phyloP scores from a whole-genome alignment of 1,284 basidiomycete genomes.

The Tremellales sp. region DNA sequence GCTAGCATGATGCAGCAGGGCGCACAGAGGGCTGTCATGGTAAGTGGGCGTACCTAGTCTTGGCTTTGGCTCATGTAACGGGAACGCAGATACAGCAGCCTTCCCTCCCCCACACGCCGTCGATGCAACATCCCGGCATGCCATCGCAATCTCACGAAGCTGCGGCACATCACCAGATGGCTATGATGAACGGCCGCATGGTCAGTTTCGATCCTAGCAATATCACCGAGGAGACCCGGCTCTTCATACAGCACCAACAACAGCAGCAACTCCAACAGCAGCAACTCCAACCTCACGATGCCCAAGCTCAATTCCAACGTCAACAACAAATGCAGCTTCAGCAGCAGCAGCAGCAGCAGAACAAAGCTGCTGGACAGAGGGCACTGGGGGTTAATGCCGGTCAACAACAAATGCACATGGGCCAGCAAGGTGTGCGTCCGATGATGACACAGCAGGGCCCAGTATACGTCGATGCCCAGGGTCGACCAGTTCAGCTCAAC shows the following conservation, averaged over 20 bases:
- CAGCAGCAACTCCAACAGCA: neutral
- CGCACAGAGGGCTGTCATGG: neutral
- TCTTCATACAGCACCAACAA: neutral
- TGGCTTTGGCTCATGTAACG: neutral
- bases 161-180: neutral
- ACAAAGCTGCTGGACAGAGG: constrained; percentile 5
- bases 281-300: neutral
- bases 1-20: constrained; percentile 4
- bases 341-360: constrained; percentile 1
- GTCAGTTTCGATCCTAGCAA: neutral
- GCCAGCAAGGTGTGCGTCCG: neutral
- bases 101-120: neutral
- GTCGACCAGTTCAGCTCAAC: neutral
- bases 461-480: constrained; percentile 6
- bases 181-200: neutral
- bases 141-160: neutral
- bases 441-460: neutral
- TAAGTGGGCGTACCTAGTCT: neutral
- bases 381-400: constrained; percentile 2
- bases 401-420: neutral
- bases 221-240: neutral
- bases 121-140: neutral
- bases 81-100: neutral
- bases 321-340: neutral
- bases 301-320: too few species aligned